phyloP scores from a whole-genome alignment of 805 yeast genomes.

The Candida caryicola region DNA sequence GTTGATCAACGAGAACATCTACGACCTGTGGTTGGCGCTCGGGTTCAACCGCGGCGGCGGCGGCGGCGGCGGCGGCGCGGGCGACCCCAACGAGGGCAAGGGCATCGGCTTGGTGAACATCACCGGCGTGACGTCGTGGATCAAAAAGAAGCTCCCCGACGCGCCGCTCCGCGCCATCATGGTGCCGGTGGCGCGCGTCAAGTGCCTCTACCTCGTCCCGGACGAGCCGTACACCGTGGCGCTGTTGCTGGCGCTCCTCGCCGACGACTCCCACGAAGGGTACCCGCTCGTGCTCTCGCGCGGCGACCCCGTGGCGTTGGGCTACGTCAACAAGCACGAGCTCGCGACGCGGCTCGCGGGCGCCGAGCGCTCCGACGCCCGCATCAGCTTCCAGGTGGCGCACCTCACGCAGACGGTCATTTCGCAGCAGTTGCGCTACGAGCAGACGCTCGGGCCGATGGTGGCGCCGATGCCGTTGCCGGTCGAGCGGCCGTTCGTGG shows the following conservation, averaged over 20 bases:
- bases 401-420: slow-evolving; percentile 16
- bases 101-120: slow-evolving; percentile 39
- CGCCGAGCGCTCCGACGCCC: slow-evolving; percentile 2
- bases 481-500: slow-evolving; percentile 22
- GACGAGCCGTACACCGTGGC: slow-evolving; percentile 22
- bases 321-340: slow-evolving; percentile 33
- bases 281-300: slow-evolving; percentile 34
- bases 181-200: slow-evolving; percentile 28
- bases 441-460: slow-evolving; percentile 11
- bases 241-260: slow-evolving; percentile 17
- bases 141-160: slow-evolving; percentile 34
- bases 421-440: slow-evolving; percentile 25
- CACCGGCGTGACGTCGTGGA: slow-evolving; percentile 24
- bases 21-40: slow-evolving; percentile 46
- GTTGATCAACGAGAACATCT: slow-evolving; percentile 56
- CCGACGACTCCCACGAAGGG: slow-evolving; percentile 40
- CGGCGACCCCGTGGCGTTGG: slow-evolving; percentile 26
- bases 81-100: slow-evolving; percentile 29
- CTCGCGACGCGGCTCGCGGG: slow-evolving; percentile 14
- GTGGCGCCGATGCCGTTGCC: slow-evolving; percentile 13
- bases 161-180: slow-evolving; percentile 24
- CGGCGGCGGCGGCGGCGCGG: background rate
- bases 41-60: slow-evolving; percentile 24
- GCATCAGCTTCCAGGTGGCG: slow-evolving; percentile 22
- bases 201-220: slow-evolving; percentile 26